Evolutionary conservation across 2,329 filamentous ascomycete genomes (phyloP).

Genomic region (Diaporthe capsici): DNA sequence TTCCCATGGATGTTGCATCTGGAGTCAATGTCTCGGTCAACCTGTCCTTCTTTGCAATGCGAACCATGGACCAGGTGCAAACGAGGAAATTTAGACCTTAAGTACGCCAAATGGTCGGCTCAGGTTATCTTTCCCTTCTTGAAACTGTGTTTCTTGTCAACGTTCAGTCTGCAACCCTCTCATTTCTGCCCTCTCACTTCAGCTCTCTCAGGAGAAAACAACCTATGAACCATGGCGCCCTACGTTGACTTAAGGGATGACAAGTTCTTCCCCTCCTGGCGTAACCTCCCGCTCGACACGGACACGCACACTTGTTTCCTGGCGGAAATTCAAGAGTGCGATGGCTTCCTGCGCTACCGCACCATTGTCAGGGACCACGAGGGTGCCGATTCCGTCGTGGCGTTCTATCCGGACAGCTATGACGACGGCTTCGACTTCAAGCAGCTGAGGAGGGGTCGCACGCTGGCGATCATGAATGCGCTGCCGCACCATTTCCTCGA

Average conservation of each 20-base stretch:
- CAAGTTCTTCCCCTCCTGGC: background rate
- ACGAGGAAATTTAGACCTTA: background rate
- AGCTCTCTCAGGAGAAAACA: background rate
- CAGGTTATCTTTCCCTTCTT: background rate
- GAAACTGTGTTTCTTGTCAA: background rate
- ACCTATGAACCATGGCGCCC: background rate
- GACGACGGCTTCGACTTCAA: conserved; percentile 41
- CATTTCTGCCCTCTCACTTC: background rate
- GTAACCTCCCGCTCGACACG: background rate
- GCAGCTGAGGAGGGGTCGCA: conserved; percentile 43
- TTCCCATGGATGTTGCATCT: background rate
- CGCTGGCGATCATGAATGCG: conserved; percentile 46
- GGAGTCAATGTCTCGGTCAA: background rate
- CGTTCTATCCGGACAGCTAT: conserved; percentile 43
- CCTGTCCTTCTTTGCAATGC: background rate
- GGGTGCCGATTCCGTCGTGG: conserved; percentile 39
- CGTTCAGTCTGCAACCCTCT: background rate
- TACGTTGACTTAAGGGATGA: background rate
- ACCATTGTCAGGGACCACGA: conserved; percentile 43
- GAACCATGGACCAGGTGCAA: background rate
- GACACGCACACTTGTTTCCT: conserved; percentile 58
- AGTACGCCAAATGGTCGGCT: background rate
- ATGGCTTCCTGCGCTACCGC: conserved; percentile 40
- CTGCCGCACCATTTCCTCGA: conserved; percentile 40
- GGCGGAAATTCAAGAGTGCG: conserved; percentile 49